Evolutionary conservation across 2,329 filamentous ascomycete genomes (phyloP).

Genomic region (Botrytis aclada): DNA sequence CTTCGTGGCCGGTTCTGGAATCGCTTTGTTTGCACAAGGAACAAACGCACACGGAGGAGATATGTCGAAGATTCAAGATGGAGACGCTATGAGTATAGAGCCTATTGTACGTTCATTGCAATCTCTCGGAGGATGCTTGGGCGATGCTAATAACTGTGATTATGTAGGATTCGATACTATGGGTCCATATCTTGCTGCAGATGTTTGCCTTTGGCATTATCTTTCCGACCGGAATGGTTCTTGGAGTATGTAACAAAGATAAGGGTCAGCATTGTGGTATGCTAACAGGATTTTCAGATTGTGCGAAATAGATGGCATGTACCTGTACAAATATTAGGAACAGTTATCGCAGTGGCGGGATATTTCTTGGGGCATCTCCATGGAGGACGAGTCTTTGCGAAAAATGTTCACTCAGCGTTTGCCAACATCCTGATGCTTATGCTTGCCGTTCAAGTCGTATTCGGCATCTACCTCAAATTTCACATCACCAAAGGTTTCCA

Average conservation of each 20-base stretch:
- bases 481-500: constrained; percentile 85
- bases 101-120: constrained; percentile 59
- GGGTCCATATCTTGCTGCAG: constrained; percentile 90
- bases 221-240: constrained; percentile 92
- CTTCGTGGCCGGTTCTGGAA: constrained; percentile 9
- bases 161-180: constrained; percentile 73
- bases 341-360: constrained; percentile 72
- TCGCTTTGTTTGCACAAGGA: constrained; percentile 25
- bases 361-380: constrained; percentile 92
- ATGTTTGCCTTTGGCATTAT: constrained; percentile 84
- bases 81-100: constrained; percentile 65
- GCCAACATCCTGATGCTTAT: constrained; percentile 78
- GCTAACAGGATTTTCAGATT: constrained; percentile 55
- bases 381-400: constrained; percentile 79
- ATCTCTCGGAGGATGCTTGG: background rate
- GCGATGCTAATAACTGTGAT: constrained; percentile 37
- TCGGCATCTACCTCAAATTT: constrained; percentile 84
- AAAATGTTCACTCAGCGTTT: constrained; percentile 78
- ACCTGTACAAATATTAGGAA: constrained; percentile 74
- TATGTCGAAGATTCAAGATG: constrained; percentile 61
- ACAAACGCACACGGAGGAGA: constrained; percentile 43
- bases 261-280: background rate
- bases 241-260: constrained; percentile 65
- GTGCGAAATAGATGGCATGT: constrained; percentile 92
- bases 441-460: constrained; percentile 69